Base-by-base conservation (phyloP, 352 stramenopile genomes). In the Pythium phragmitis region DNA sequence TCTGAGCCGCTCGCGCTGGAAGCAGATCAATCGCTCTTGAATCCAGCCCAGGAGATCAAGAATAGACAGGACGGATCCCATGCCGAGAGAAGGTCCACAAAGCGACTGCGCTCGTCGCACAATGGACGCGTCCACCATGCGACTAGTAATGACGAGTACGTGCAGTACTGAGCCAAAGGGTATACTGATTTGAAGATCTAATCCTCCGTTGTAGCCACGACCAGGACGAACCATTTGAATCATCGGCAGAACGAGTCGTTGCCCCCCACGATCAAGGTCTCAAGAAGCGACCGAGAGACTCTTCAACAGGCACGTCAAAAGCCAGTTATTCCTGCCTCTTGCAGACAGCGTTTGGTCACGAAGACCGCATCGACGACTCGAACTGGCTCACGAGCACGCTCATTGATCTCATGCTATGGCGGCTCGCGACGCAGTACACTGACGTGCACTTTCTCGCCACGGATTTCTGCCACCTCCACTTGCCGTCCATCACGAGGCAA, bases 351-450 rank as follows among this genome's bases (percentile, higher is more conserved):
- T 80, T 89, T 17, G 69, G 68, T 17, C 63, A 68, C 17, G 83
- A 92, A 47, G 81, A 94, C 37, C 65, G 60, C 33, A 73, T 96
- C 30, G 77, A 85, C 68, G 88, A 92, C 21, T 80, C 82, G 30
- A 92, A 75, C 56, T 97, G 89, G 89, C 76, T 97, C 60, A 94
- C 77, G 39, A 76, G 82, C 37, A 86, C 84, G 34, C 63, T 97
- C 33, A 96, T 97, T 62, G 85, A 96, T 62, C 61, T 96, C 46
- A 79, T 94, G 68, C 76, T 96, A 21, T 91, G 82, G 72, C 75
- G 89, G 26, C 83, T 97, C 50, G 87, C 88, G 46, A 78, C 68
- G 9, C 68, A 77, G 67, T 96, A 97, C 63, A 68, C 73, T 9
- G 46, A 61, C 2, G 82, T 91, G 46, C 74, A 88, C 57, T 96